Base-by-base conservation (phyloP, 2,329 filamentous ascomycete species). In the Paraphaeosphaeria minitans region DNA sequence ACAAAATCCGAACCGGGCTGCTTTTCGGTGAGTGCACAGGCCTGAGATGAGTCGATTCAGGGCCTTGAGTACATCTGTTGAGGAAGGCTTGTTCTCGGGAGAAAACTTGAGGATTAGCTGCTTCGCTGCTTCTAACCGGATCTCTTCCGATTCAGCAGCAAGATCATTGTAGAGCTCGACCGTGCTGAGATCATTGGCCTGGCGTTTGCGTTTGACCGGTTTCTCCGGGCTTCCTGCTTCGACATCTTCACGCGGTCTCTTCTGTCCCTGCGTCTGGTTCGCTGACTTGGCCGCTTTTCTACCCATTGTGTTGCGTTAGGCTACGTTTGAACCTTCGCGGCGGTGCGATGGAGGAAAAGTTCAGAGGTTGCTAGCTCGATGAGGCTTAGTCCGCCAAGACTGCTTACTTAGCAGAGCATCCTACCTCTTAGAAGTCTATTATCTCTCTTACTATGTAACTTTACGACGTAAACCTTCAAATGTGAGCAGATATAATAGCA, bases 11-110 rank as follows among this genome's bases (percentile, higher is more conserved):
- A 95, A 80, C 27, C 95, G 85, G 19, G 94, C 92, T 13, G 91
- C 92, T 79, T 97, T 97, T 57, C 92, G 88, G 55, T 92, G 89
- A 74, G 93, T 97, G 61, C 93, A 93, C 19, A 98, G 86, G 42
- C 95, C 95, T 55, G 91, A 87, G 75, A 97, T 92, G 39, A 99
- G 82, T 53, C 80, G 74, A 29, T 73, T 74, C 21, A 81, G 62
- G 4, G 75, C 76, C 27, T 73, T 72, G 48, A 80, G 74, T 21
- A 81, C 70, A 33, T 75, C 71, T 41, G 77, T 69, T 9, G 72
- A 68, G 39, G 72, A 67, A 22, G 79, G 76, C 8, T 73, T 65
- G 39, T 69, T 74, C 43, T 78, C 72, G 5, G 73, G 70, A 4
- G 78, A 76, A 21, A 83, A 74, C 43, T 72, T 76, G 42, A 75